Evolutionary conservation across 2,329 filamentous ascomycete genomes (phyloP).

Genomic region (Nemania sp.): DNA sequence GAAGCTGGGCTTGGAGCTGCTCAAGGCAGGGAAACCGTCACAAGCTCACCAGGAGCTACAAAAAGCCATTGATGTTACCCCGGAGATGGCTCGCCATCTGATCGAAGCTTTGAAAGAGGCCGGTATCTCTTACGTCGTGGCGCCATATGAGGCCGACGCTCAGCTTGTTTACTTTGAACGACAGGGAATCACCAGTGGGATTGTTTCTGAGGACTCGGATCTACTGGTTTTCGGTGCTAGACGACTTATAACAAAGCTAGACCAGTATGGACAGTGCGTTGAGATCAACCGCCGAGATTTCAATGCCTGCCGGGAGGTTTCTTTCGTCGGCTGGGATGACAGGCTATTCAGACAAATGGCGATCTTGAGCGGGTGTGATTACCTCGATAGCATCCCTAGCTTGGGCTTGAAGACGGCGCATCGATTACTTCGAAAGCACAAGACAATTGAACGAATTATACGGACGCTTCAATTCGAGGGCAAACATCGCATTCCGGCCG

Average conservation of each 20-base stretch:
- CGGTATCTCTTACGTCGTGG: slow-evolving; percentile 84
- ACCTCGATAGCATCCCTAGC: slow-evolving; percentile 81
- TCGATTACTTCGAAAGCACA: slow-evolving; percentile 86
- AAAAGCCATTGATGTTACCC: slow-evolving; percentile 93
- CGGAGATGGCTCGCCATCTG: slow-evolving; percentile 88
- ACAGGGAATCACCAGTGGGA: slow-evolving; percentile 80
- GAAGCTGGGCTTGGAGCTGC: slow-evolving; percentile 74
- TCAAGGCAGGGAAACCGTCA: slow-evolving; percentile 78
- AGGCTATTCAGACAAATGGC: slow-evolving; percentile 92
- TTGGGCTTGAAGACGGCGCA: slow-evolving; percentile 95
- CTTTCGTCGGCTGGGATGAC: slow-evolving; percentile 89
- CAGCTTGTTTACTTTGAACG: slow-evolving; percentile 93
- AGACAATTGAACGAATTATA: slow-evolving; percentile 80
- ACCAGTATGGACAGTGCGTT: slow-evolving; percentile 89
- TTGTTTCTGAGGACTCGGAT: slow-evolving; percentile 96
- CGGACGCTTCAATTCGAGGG: slow-evolving; percentile 87
- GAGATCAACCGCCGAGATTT: slow-evolving; percentile 92
- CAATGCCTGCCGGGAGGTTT: slow-evolving; percentile 84
- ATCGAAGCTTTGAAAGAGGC: slow-evolving; percentile 89
- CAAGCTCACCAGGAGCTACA: slow-evolving; percentile 87
- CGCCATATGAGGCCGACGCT: slow-evolving; percentile 96
- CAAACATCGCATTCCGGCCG: slow-evolving; percentile 77
- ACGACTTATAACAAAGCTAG: slow-evolving; percentile 87
- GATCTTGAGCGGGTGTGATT: slow-evolving; percentile 95
- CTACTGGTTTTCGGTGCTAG: slow-evolving; percentile 93